Base-by-base conservation (phyloP, 2,329 filamentous ascomycete genomes). In the Phaeosphaeriaceae sp. region DNA sequence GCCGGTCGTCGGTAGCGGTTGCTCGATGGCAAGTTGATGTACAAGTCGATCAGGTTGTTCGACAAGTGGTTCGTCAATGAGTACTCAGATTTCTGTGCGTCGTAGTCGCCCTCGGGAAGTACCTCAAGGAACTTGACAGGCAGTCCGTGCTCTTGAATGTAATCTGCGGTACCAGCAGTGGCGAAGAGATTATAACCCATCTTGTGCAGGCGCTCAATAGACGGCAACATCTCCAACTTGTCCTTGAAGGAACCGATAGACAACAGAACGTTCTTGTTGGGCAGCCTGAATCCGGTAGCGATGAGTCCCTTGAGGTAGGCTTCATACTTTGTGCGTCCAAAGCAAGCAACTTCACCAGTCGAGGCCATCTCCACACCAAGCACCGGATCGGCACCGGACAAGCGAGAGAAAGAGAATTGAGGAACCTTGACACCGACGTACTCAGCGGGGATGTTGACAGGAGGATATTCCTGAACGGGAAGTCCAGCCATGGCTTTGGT, bases 301-400 rank as follows among this genome's bases (percentile, higher is more conserved):
- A 99, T 88, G 56, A 99, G 84, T 54, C 92, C 95, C 83, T 99
- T 99, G 71, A 99, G 87, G 78, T 99, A 99, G 19, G 95, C 95
- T 80, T 99, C 95, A 76, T 97, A 97, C 81, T 97, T 97, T 80
- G 97, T 93, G 63, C 89, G 86, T 75, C 95, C 95, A 73, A 99
- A 99, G 75, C 91, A 97, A 68, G 95, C 95, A 69, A 99, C 95
- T 80, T 99, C 95, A 79, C 95, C 95, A 60, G 95, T 99, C 4
- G 95, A 98, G 19, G 95, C 95, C 95, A 99, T 99, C 82, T 99
- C 95, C 7, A 99, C 95, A 81, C 95, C 95, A 60, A 97, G 86
- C 47, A 99, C 94, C 17, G 95, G 95, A 77, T 99, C 95, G 5
- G 95, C 95, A 48, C 95, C 95, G 35, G 94, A 97, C 17, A 99